Percentiles rank a stretch among this genome's conserved stretches.
Conservation (phyloP, 1,284 basidiomycete genomes). For the Heterobasidion annosum region DNA sequence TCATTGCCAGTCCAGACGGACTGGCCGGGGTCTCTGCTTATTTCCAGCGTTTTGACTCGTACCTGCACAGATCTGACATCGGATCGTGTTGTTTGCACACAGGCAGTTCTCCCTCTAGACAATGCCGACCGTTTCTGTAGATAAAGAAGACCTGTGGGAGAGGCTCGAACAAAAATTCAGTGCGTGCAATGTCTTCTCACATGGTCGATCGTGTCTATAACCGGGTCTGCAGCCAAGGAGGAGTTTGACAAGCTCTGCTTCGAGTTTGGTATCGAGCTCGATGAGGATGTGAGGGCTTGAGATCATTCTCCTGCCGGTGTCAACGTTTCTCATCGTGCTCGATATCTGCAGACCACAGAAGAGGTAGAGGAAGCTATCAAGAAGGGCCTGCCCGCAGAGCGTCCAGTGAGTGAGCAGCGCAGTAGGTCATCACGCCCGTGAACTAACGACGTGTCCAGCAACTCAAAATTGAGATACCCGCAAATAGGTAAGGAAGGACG, state of each 20-base stretch:
- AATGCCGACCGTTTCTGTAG: conserved; percentile 94
- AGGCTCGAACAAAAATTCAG: conserved; percentile 82
- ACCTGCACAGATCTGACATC: neutral
- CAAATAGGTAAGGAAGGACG: conserved; percentile 60
- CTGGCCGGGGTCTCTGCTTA: neutral
- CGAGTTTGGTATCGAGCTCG: conserved; percentile 95
- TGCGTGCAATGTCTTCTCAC: conserved; percentile 26
- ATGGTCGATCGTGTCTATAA: conserved; percentile 4
- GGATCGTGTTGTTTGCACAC: neutral
- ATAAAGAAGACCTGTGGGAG: conserved; percentile 92
- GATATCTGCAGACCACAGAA: conserved; percentile 67
- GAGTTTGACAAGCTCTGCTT: conserved; percentile 96
- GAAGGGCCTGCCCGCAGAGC: conserved; percentile 75
- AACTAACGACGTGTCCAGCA: conserved; percentile 38
- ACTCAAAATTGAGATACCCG: conserved; percentile 98
- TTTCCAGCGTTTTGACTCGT: neutral
- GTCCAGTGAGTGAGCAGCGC: conserved; percentile 48
- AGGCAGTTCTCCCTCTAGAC: conserved; percentile 7
- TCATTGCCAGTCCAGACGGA: too few species aligned
- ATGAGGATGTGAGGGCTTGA: conserved; percentile 77
- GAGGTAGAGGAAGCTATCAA: conserved; percentile 78
- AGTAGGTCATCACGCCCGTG: conserved; percentile 1
- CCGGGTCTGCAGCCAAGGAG: conserved; percentile 57
- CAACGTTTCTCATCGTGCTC: too few species aligned
- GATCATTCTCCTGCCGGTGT: neutral